Base-by-base conservation (phyloP, 805 yeast species). In the Komagataella mondaviorum region DNA sequence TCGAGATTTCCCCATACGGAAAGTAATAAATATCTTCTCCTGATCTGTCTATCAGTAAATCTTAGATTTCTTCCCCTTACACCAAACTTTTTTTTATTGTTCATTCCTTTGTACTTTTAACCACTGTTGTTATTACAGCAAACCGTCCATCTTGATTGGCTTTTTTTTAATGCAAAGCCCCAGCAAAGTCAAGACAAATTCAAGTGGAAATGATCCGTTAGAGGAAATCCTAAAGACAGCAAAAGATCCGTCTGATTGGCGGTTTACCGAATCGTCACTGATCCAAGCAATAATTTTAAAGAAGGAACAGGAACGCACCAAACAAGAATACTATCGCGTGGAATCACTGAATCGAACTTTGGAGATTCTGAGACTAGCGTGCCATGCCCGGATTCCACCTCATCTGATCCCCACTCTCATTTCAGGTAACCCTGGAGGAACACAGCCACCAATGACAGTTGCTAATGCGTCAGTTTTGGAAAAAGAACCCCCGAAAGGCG, bases 221-320 rank as follows among this genome's bases (percentile, higher is more conserved):
- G 39, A 30, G 10, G 39, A 14, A 30, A 30, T 30, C n/a, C 14
- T 30, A 14, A 30, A 30, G 14, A 30, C 39, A 30, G 14, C 39
- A 45, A 45, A 7, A 6, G 47, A 45, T 45, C 22, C 78, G 12
- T 59, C 70, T 6, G 63, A 67, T 43, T 80, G 84, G 77, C 79
- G 81, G 0, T 73, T 69, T 58, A 68, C 83, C 6, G 85, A 83
- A 51, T 70, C 71, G 6, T 74, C 88, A 3, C 71, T 82, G 24
- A 63, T 71, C 23, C 78, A 76, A 55, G 81, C 88, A 0, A 65
- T 88, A 44, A 71, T 73, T 39, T 72, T 44, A 6, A 72, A 80
- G 50, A 63, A 78, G 2, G 89, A 88, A 61, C 91, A 85, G 60
- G 96, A 90, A 62, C 72, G 76, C 47, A 84, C 96, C 1, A 84